Evolutionary conservation across 1,284 basidiomycete genomes (phyloP).

Genomic region (Trichosporon ovoides): DNA sequence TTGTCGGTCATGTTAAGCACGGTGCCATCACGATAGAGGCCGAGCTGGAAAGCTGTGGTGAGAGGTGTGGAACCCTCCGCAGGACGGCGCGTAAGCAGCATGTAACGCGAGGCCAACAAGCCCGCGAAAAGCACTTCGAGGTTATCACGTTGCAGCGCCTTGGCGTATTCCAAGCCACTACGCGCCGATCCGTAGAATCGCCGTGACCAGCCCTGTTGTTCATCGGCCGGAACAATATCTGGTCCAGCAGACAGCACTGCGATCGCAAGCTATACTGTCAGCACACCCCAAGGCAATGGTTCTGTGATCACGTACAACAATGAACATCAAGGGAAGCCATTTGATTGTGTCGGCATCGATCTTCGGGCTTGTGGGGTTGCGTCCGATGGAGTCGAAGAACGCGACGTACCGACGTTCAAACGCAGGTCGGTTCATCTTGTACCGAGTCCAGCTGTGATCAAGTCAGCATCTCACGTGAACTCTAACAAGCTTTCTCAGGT

Average conservation of each 20-base stretch:
- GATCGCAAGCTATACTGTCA: slow-evolving; percentile 44
- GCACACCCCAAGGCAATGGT: neutral
- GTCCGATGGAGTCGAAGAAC: slow-evolving; percentile 47
- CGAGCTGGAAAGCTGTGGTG: slow-evolving; percentile 50
- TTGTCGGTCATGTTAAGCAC: slow-evolving; percentile 48
- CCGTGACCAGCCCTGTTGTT: slow-evolving; percentile 45
- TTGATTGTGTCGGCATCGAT: slow-evolving; percentile 48
- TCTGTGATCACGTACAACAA: slow-evolving; percentile 38
- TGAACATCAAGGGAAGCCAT: slow-evolving; percentile 50
- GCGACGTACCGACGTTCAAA: slow-evolving; percentile 44
- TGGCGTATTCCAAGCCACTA: slow-evolving; percentile 48
- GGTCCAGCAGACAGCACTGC: slow-evolving; percentile 46
- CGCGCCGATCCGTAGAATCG: slow-evolving; percentile 48
- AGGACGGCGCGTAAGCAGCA: slow-evolving; percentile 49
- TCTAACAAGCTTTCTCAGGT: neutral
- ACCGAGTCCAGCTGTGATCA: slow-evolving; percentile 47
- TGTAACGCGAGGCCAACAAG: slow-evolving; percentile 49
- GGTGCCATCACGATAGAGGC: slow-evolving; percentile 50
- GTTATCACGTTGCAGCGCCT: slow-evolving; percentile 50
- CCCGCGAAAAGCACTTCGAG: slow-evolving; percentile 50
- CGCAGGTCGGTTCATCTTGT: slow-evolving; percentile 48
- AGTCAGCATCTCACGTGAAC: neutral
- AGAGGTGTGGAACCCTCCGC: slow-evolving; percentile 49
- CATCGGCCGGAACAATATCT: slow-evolving; percentile 44
- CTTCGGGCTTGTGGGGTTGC: slow-evolving; percentile 43